Evolutionary conservation across 2,329 filamentous ascomycete species (phyloP).

Genomic region (Trichophaea hybrida): DNA sequence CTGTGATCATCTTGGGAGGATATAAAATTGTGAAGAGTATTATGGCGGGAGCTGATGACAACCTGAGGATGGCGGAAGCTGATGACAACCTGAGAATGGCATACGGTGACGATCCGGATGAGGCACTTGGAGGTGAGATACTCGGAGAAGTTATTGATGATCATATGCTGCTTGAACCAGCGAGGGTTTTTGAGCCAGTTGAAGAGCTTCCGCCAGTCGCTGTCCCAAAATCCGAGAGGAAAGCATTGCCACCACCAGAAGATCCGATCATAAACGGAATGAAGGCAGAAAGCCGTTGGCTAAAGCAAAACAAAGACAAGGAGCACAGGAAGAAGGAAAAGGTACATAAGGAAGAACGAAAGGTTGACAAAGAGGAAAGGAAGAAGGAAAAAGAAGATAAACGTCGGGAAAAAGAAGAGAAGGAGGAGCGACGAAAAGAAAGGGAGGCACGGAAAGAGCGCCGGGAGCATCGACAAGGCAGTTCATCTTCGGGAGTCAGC

Average conservation of each 20-base stretch:
- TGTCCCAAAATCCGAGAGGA: neutral
- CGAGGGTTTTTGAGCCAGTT: neutral
- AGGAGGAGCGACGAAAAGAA: conserved; percentile 40
- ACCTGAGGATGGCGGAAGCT: conserved; percentile 6
- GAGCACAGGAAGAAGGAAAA: neutral
- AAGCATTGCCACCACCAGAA: neutral
- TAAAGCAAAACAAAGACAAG: neutral
- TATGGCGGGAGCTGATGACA: conserved; percentile 9
- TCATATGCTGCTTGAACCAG: neutral
- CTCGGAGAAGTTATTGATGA: neutral
- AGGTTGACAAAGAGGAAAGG: neutral
- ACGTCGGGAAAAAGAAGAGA: neutral
- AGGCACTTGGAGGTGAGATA: conserved; percentile 2
- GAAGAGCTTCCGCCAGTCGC: neutral
- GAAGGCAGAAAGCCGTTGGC: neutral
- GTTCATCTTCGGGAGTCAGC: conserved; percentile 30
- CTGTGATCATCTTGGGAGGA: conserved; percentile 85
- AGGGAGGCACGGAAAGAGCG: conserved; percentile 46
- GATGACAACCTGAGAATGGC: conserved; percentile 6
- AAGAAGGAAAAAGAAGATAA: neutral
- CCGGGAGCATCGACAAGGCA: conserved; percentile 46
- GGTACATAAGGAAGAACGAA: neutral
- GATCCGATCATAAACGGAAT: neutral
- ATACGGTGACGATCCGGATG: conserved; percentile 13
- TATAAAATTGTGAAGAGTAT: conserved; percentile 96